phyloP scores from a whole-genome alignment of 345 rosid genomes.

The Heritiera fomes region DNA sequence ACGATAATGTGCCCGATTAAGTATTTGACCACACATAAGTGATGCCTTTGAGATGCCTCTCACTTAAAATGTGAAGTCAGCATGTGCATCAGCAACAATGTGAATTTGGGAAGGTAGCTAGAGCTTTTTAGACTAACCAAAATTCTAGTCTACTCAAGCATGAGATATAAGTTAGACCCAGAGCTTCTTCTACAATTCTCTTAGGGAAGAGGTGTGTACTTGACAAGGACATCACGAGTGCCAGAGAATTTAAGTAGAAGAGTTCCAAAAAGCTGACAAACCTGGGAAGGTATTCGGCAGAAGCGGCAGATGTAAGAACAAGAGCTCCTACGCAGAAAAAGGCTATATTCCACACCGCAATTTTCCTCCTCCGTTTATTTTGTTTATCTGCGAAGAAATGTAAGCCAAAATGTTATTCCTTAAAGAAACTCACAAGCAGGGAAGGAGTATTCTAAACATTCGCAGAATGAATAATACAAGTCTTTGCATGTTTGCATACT shows the following conservation, averaged over 20 bases:
- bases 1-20: not conserved
- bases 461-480: not conserved
- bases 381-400: constrained; percentile 36
- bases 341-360: constrained; percentile 64
- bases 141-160: not conserved
- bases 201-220: not conserved
- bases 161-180: not conserved
- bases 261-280: constrained; percentile 17
- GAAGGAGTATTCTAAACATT: not conserved
- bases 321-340: constrained; percentile 51
- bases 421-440: not conserved
- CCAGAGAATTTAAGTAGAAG: not conserved
- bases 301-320: constrained; percentile 57
- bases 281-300: constrained; percentile 55
- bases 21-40: not conserved
- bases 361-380: constrained; percentile 43
- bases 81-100: not conserved
- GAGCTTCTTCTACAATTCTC: not conserved
- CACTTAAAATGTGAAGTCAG: not conserved
- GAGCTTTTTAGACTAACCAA: not conserved
- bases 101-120: not conserved
- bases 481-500: not conserved
- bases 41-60: not conserved
- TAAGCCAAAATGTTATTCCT: constrained; percentile 1
- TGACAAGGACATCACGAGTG: not conserved